Evolutionary conservation across 1,139 yeast species (phyloP).

Genomic region (Geotrichum restrictum): DNA sequence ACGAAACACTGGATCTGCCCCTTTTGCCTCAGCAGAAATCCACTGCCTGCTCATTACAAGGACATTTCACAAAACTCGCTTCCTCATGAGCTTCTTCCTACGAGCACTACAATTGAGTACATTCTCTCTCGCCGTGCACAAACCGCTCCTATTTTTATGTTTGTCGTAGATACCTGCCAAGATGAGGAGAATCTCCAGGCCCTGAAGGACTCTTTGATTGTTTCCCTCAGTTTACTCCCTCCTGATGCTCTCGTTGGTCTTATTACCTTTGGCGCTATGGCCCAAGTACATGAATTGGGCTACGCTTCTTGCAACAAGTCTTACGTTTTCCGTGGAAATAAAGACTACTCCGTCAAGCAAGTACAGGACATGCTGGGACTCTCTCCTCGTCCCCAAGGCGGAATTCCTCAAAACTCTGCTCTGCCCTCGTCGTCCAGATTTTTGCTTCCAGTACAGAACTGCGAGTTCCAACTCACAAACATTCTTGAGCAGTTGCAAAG

Average conservation of each 20-base stretch:
- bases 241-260: conserved; percentile 91
- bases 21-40: conserved; percentile 77
- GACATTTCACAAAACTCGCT: conserved; percentile 77
- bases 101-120: conserved; percentile 83
- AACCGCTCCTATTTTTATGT: conserved; percentile 87
- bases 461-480: conserved; percentile 81
- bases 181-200: conserved; percentile 90
- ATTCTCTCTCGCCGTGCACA: conserved; percentile 83
- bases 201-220: conserved; percentile 77
- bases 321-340: conserved; percentile 88
- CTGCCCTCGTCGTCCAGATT: conserved; percentile 58
- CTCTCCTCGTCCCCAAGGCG: conserved; percentile 33
- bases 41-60: conserved; percentile 84
- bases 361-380: conserved; percentile 70
- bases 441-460: conserved; percentile 77
- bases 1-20: conserved; percentile 89
- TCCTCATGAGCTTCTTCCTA: conserved; percentile 79
- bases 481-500: conserved; percentile 72
- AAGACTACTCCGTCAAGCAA: conserved; percentile 75
- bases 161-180: conserved; percentile 90
- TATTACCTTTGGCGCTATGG: conserved; percentile 91
- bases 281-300: conserved; percentile 89
- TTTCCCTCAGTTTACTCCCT: conserved; percentile 79
- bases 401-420: conserved; percentile 8
- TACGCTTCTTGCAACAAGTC: conserved; percentile 73